Percentiles rank a stretch among this genome's conserved stretches.
Evolutionary conservation across 2,329 filamentous ascomycete genomes (phyloP).

Genomic region (Dendrostoma leiphaemia): DNA sequence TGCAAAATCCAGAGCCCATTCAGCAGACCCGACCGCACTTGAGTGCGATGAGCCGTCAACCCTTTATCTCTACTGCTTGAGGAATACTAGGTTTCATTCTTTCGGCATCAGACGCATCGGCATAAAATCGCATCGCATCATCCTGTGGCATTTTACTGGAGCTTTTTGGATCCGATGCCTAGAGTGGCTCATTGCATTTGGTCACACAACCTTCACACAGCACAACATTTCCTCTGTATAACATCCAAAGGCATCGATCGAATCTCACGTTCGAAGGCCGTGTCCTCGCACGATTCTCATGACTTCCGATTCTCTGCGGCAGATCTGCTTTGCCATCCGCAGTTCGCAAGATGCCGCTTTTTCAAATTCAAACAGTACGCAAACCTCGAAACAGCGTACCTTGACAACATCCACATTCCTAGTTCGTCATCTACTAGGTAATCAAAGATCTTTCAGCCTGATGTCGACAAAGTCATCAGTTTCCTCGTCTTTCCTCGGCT

Average conservation of each 20-base stretch:
- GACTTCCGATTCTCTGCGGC: not conserved
- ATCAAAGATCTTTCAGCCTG: conserved; percentile 1
- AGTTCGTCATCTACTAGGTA: conserved; percentile 14
- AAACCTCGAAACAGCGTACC: not conserved
- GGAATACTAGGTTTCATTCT: conserved; percentile 20
- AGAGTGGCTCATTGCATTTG: conserved; percentile 17
- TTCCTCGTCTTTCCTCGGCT: conserved; percentile 1
- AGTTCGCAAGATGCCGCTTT: not conserved
- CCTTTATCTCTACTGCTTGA: conserved; percentile 12
- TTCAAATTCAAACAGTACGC: conserved; percentile 6
- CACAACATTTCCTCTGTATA: conserved; percentile 7
- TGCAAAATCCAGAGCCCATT: conserved; percentile 14
- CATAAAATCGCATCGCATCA: conserved; percentile 26
- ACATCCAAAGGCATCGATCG: conserved; percentile 7
- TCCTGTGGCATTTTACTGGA: conserved; percentile 22
- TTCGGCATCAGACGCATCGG: conserved; percentile 28
- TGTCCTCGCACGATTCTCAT: conserved; percentile 1
- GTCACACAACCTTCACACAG: conserved; percentile 7
- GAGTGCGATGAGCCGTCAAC: conserved; percentile 1
- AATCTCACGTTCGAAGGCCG: not conserved
- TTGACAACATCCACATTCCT: conserved; percentile 7
- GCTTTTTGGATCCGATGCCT: conserved; percentile 25
- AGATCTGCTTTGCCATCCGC: conserved; percentile 6
- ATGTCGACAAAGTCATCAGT: conserved; percentile 5
- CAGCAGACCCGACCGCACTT: conserved; percentile 11